These are phyloP conservation scores for Parascedosporium putredinis DNA, from an alignment of 2,329 filamentous ascomycete genomes.

Conservation along the genomic window DNA sequence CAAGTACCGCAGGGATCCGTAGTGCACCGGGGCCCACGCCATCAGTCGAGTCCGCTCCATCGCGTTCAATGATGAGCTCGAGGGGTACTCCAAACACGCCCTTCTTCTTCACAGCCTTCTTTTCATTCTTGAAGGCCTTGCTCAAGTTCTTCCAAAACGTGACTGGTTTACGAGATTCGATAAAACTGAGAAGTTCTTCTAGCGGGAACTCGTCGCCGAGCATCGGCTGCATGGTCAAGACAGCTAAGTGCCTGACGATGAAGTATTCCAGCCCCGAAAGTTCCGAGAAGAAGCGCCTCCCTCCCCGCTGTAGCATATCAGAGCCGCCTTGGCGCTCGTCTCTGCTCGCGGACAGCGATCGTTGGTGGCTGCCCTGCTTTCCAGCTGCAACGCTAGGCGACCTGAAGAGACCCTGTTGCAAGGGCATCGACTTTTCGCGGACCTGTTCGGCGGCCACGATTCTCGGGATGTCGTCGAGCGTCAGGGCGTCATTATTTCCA, in stretches of 20 bases:
- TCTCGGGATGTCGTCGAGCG: slow-evolving; percentile 88
- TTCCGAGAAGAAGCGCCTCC: slow-evolving; percentile 89
- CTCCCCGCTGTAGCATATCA: slow-evolving; percentile 42
- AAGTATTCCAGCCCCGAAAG: slow-evolving; percentile 93
- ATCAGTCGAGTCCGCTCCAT: slow-evolving; percentile 95
- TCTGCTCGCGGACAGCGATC: slow-evolving; percentile 44
- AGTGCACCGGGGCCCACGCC: slow-evolving; percentile 87
- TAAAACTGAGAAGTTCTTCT: slow-evolving; percentile 83
- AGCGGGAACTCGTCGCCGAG: slow-evolving; percentile 85
- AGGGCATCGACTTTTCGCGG: slow-evolving; percentile 74
- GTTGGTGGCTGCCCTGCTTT: slow-evolving; percentile 35
- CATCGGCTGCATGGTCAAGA: slow-evolving; percentile 88
- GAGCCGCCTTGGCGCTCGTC: slow-evolving; percentile 39
- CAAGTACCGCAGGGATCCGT: slow-evolving; percentile 86
- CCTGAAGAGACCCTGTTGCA: slow-evolving; percentile 48
- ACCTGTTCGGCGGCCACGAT: slow-evolving; percentile 95
- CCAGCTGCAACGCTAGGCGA: slow-evolving; percentile 23
- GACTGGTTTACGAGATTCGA: slow-evolving; percentile 77
- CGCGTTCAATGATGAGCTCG: slow-evolving; percentile 80
- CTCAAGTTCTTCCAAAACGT: slow-evolving; percentile 99
- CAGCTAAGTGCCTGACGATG: slow-evolving; percentile 89
- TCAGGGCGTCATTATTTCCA: slow-evolving; percentile 81
- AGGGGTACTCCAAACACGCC: slow-evolving; percentile 86
- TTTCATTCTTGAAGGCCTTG: slow-evolving; percentile 87
- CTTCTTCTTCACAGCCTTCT: slow-evolving; percentile 76